Evolutionary conservation across 352 stramenopile genomes (phyloP).

Genomic region (Globisporangium cylindrosporum): DNA sequence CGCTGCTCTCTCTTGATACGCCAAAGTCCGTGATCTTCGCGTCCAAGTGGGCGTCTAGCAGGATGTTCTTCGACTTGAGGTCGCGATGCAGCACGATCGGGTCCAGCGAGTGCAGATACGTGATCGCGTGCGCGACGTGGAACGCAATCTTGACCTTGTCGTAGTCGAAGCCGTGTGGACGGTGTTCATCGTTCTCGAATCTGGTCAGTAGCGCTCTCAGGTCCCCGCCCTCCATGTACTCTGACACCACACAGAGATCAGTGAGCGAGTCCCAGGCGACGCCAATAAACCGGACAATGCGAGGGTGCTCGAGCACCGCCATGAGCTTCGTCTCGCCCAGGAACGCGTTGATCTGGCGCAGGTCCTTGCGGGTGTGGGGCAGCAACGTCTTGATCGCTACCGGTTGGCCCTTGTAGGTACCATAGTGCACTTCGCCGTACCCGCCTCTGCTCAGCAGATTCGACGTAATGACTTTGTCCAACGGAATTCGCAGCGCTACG

Average conservation of each 20-base stretch:
- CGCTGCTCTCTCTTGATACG: conserved; percentile 30
- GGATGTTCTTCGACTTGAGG: conserved; percentile 10
- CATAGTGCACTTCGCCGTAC: conserved; percentile 1
- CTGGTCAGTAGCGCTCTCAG: neutral
- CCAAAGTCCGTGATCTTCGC: conserved; percentile 59
- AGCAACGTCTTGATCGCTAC: conserved; percentile 2
- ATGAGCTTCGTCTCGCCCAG: neutral
- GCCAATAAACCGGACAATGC: neutral
- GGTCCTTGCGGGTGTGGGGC: neutral
- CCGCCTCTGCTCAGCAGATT: neutral
- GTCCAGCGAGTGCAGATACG: conserved; percentile 50
- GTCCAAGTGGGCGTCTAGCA: neutral
- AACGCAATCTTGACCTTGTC: conserved; percentile 31
- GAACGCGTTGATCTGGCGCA: neutral
- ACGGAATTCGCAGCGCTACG: neutral
- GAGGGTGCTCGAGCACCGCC: too few relatives aligned
- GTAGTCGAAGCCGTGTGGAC: neutral
- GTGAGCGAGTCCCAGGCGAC: neutral
- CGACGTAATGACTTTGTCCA: neutral
- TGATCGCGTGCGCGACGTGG: conserved; percentile 37
- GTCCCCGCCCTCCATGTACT: neutral
- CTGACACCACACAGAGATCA: neutral
- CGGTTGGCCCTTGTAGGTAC: neutral
- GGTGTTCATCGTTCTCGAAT: neutral
- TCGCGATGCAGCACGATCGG: conserved; percentile 34